Evolutionary conservation across 2,329 filamentous ascomycete genomes (phyloP), one percentile per base, ranked within the genome.

Genomic region (Fusarium graminum): DNA sequence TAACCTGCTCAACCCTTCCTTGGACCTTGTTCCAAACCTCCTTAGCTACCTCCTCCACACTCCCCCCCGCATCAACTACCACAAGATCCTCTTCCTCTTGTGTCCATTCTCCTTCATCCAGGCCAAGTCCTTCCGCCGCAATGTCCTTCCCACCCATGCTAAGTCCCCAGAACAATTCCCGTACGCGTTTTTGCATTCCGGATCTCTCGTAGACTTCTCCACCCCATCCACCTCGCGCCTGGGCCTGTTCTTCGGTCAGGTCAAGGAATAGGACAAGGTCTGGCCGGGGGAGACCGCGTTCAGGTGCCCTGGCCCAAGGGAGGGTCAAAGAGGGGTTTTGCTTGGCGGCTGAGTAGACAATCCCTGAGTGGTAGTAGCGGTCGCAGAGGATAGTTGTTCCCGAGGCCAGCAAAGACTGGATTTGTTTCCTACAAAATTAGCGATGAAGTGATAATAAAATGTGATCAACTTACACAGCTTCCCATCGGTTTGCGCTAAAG

Each of bases 331-430:
- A 77, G 0, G 89, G 86, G 69, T 92, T 92, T 42, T 87, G 83
- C 76, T 98, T 98, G 5, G 95, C 94, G 1, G 93, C 92, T 25
- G 90, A 93, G 81, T 98, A 99, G 47, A 97, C 93, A 57, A 94
- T 92, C 52, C 95, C 95, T 19, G 92, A 95, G 81, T 97, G 94
- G 76, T 96, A 97, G 81, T 98, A 99, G 45, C 95, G 89, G 78
- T 99, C 95, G 69, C 94, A 89, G 38, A 99, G 83, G 30, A 99
- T 85, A 0, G 88, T 95, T 19, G 84, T 89, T 10, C 94, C 94
- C 2, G 82, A 77, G 1, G 82, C 79, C 7, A 97, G 78, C 7
- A 86, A 80, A 2, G 78, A 56, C 17, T 81, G 74, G 43, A 90
- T 89, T 47, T 79, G 79, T 68, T 82, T 80, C 3, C 85, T 87